These are phyloP conservation scores for Extremus antarcticus DNA, from an alignment of 495 filamentous ascomycete genomes.

Conservation along the genomic window DNA sequence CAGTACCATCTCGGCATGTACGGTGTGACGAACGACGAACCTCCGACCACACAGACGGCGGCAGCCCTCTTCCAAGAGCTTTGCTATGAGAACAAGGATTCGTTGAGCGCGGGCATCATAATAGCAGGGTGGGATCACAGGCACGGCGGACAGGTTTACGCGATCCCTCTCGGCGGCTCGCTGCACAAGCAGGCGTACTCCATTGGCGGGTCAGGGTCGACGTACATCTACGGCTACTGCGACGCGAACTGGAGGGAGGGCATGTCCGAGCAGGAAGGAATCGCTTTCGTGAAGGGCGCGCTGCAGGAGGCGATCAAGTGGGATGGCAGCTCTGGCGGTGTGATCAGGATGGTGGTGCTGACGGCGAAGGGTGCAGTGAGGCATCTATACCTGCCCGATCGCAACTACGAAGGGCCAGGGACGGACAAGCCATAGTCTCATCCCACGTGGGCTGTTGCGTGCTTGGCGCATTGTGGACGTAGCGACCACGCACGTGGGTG, in stretches of 20 bases:
- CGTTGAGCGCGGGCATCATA: slow-evolving; percentile 86
- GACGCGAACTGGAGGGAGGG: slow-evolving; percentile 91
- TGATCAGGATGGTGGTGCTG: slow-evolving; percentile 94
- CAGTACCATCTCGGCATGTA: slow-evolving; percentile 93
- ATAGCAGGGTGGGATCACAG: slow-evolving; percentile 91
- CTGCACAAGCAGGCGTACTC: slow-evolving; percentile 94
- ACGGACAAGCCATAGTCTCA: slow-evolving; percentile 26
- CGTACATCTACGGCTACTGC: slow-evolving; percentile 98
- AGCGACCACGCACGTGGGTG: not conserved
- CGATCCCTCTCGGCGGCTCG: slow-evolving; percentile 91
- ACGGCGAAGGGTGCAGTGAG: slow-evolving; percentile 77
- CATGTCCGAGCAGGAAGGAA: slow-evolving; percentile 89
- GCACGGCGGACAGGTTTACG: slow-evolving; percentile 92
- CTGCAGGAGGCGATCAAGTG: slow-evolving; percentile 94
- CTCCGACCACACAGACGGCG: slow-evolving; percentile 86
- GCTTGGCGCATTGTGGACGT: not conserved
- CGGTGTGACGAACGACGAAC: slow-evolving; percentile 71
- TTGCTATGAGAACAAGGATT: slow-evolving; percentile 94
- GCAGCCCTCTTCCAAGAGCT: slow-evolving; percentile 94
- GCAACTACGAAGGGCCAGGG: slow-evolving; percentile 53
- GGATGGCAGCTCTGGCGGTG: slow-evolving; percentile 97
- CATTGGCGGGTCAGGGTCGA: slow-evolving; percentile 93
- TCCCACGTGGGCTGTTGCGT: slow-evolving; percentile 1
- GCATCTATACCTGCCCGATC: slow-evolving; percentile 84
- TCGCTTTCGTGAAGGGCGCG: slow-evolving; percentile 82